Evolutionary conservation across 805 yeast species (phyloP), one percentile per base, ranked within the genome.

Genomic region (Kuraishia cidri): DNA sequence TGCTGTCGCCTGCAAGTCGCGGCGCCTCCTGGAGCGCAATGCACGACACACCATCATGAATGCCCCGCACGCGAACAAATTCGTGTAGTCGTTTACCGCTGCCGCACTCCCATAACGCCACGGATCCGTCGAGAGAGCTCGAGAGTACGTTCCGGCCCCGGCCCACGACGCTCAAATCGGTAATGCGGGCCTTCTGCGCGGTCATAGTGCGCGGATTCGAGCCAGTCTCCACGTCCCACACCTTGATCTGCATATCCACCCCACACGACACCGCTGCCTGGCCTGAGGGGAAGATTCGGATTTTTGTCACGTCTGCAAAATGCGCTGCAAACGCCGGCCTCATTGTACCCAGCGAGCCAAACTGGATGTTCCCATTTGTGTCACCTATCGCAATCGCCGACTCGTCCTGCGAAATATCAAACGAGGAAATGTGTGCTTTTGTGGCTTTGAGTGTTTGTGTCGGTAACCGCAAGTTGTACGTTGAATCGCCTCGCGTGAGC

Each of bases 101-200:
- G 0, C 82, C 78, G 48, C 85, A 72, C 43, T 81, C 90, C 88
- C 87, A 82, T 24, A 84, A 46, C 27, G 56, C 62, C 1, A 79
- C 58, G 0, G 69, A 46, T 1, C 84, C 84, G 48, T 75, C 83
- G 4, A 40, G 32, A 5, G 74, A 65, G 8, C 75, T 57, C 5
- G 79, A 66, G 13, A 79, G 39, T 37, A 84, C 58, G 46, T 82
- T 81, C 26, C 90, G 56, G 1, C 94, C 94, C 12, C 70, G 56
- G 1, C 75, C 87, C 13, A 82, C 55, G 39, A 79, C 43, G 3
- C 52, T 63, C 2, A 72, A 38, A 39, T 63, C 79, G 2, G 72
- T 68, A 9, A 79, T 58, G 10, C 64, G 53, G 3, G 52, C 52
- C 17, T 47, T 65, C 39, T 78, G 88, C 4, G 71, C 72, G 3